These are phyloP conservation scores for Aspergillus sp. DNA, from an alignment of 2,329 filamentous ascomycete species.

Conservation along the genomic window DNA sequence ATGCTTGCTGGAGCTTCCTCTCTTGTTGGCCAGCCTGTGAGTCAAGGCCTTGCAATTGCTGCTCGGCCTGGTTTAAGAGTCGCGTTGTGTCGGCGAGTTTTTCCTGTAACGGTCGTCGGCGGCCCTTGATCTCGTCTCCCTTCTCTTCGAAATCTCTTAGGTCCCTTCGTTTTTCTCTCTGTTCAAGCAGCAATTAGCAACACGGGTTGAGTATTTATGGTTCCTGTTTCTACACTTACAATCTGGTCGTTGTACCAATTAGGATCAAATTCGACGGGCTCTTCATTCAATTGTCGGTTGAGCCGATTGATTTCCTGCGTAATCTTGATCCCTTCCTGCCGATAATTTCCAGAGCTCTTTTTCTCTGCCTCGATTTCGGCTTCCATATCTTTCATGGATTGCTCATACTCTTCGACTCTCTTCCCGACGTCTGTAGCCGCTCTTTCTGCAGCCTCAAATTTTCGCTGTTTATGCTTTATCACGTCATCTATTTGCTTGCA, in stretches of 20 bases:
- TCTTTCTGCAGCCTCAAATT: conserved; percentile 56
- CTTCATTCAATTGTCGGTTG: conserved; percentile 62
- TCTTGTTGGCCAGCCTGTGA: conserved; percentile 75
- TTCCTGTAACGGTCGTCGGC: conserved; percentile 31
- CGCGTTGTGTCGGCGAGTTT: conserved; percentile 37
- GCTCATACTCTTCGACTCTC: conserved; percentile 41
- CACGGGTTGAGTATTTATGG: not conserved
- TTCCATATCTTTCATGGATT: conserved; percentile 37
- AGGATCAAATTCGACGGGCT: conserved; percentile 67
- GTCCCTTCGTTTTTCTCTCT: conserved; percentile 58
- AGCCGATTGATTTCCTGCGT: conserved; percentile 61
- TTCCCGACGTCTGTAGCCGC: conserved; percentile 43
- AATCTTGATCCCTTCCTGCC: conserved; percentile 52
- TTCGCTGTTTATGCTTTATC: conserved; percentile 55
- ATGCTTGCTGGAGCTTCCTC: conserved; percentile 61
- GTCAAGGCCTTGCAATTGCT: conserved; percentile 61
- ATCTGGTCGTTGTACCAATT: conserved; percentile 71
- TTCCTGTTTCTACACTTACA: conserved; percentile 48
- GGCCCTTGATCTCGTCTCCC: conserved; percentile 43
- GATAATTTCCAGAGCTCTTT: conserved; percentile 52
- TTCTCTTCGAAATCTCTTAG: conserved; percentile 37
- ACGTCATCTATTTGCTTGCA: conserved; percentile 53
- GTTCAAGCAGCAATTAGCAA: conserved; percentile 24
- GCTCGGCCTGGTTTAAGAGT: conserved; percentile 44
- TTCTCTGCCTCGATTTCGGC: conserved; percentile 52